Evolutionary conservation across 2,329 filamentous ascomycete genomes (phyloP).

Genomic region (Aspergillus fumigatus): DNA sequence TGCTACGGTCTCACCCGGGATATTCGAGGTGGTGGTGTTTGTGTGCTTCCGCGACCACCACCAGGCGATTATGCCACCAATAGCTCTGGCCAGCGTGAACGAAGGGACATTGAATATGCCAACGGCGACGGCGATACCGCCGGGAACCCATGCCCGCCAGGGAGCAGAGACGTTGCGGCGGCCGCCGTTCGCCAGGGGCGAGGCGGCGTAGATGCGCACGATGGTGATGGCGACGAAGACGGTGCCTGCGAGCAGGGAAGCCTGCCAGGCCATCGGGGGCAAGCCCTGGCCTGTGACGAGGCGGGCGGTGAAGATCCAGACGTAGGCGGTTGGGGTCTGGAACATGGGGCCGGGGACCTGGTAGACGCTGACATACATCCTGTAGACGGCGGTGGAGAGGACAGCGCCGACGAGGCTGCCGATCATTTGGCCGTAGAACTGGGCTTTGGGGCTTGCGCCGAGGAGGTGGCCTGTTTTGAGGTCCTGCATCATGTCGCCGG

Average conservation of each 20-base stretch:
- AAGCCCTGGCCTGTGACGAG: conserved; percentile 87
- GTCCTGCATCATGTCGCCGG: conserved; percentile 94
- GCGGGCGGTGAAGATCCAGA: conserved; percentile 95
- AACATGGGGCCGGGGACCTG: conserved; percentile 83
- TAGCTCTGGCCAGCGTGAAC: conserved; percentile 83
- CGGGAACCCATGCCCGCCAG: conserved; percentile 77
- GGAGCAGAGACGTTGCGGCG: conserved; percentile 34
- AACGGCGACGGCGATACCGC: conserved; percentile 92
- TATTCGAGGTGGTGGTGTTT: conserved; percentile 10
- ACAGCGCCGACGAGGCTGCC: conserved; percentile 82
- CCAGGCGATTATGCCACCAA: conserved; percentile 72
- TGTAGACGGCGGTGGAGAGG: conserved; percentile 80
- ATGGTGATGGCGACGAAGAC: conserved; percentile 70
- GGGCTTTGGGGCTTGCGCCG: conserved; percentile 85
- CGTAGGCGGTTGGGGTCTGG: conserved; percentile 88
- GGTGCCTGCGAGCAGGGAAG: conserved; percentile 67
- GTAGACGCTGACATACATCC: conserved; percentile 86
- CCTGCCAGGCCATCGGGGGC: conserved; percentile 76
- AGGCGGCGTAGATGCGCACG: conserved; percentile 56
- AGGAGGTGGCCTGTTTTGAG: conserved; percentile 93
- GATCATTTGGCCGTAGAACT: conserved; percentile 95
- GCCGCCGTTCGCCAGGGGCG: conserved; percentile 27
- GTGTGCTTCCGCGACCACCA: conserved; percentile 62
- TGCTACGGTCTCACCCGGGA: background rate
- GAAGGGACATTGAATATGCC: conserved; percentile 98